phyloP scores from a whole-genome alignment of 208 protist genomes.

The Crithidia acanthocephali region DNA sequence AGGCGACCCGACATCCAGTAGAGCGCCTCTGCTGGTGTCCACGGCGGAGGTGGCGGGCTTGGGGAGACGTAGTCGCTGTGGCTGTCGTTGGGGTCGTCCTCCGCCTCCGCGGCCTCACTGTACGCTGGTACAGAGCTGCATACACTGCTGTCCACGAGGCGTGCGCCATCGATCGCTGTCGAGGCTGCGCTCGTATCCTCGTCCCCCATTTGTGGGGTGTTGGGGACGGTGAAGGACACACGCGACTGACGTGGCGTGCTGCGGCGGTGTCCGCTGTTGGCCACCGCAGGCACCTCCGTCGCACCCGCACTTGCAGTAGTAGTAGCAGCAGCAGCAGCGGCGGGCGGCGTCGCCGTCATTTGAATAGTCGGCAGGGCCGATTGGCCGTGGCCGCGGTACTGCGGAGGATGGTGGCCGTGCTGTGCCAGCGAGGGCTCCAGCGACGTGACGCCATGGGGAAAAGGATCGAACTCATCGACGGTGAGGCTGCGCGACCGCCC shows the following conservation, averaged over 20 bases:
- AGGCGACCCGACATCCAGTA: constrained; percentile 46
- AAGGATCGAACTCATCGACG: not conserved
- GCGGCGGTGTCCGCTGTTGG: not conserved
- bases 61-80: constrained; percentile 3
- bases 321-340: too few species aligned
- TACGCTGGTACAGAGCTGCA: not conserved
- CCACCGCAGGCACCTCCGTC: not conserved
- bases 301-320: not conserved
- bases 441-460: not conserved
- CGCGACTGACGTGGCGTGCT: constrained; percentile 1
- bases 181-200: not conserved
- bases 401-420: not conserved
- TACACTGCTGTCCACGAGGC: not conserved
- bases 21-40: constrained; percentile 49
- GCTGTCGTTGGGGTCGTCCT: not conserved
- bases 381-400: not conserved
- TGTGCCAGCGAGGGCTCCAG: not conserved
- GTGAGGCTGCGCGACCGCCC: not conserved
- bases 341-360: not conserved
- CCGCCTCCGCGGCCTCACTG: not conserved
- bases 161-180: not conserved
- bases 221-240: constrained; percentile 1
- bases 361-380: constrained; percentile 13
- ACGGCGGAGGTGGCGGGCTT: constrained; percentile 38
- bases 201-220: not conserved